These are phyloP conservation scores for Aspergillus oerlinghausenensis DNA, from an alignment of 2,329 filamentous ascomycete species.

Conservation along the genomic window DNA sequence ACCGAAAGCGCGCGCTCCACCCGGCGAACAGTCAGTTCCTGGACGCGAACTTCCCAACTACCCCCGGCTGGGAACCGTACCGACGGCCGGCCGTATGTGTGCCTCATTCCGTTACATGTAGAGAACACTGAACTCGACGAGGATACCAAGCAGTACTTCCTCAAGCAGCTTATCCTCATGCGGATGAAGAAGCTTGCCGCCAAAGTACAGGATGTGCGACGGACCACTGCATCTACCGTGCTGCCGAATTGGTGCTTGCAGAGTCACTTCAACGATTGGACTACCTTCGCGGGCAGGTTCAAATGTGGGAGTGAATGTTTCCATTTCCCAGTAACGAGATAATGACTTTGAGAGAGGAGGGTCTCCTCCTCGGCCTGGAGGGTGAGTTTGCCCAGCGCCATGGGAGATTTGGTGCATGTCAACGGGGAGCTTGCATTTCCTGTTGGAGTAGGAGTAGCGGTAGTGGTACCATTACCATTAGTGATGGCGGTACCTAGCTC, in stretches of 20 bases:
- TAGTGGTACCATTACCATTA: background rate
- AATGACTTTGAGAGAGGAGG: background rate
- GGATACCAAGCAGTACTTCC: slow-evolving; percentile 5
- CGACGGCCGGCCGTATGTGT: background rate
- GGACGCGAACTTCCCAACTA: background rate
- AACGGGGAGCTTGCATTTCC: background rate
- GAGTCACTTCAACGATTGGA: slow-evolving; percentile 4
- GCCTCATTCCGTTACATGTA: slow-evolving; percentile 1
- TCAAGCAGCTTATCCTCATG: slow-evolving; percentile 4
- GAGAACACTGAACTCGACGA: background rate
- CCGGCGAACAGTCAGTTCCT: background rate
- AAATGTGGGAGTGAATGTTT: slow-evolving; percentile 1
- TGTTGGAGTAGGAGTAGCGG: background rate
- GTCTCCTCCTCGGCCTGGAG: slow-evolving; percentile 1
- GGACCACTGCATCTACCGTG: slow-evolving; percentile 2
- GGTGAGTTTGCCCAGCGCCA: slow-evolving; percentile 1
- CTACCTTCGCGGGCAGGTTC: slow-evolving; percentile 5
- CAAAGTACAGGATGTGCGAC: slow-evolving; percentile 4
- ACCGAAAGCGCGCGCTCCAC: slow-evolving; percentile 2
- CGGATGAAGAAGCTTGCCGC: slow-evolving; percentile 4
- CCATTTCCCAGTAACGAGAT: background rate
- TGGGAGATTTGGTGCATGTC: slow-evolving; percentile 2
- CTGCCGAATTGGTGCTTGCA: slow-evolving; percentile 2
- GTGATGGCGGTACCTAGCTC: background rate
- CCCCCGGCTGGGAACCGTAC: background rate